phyloP scores from a whole-genome alignment of 2,329 filamentous ascomycete species.

The Cordyceps militaris region DNA sequence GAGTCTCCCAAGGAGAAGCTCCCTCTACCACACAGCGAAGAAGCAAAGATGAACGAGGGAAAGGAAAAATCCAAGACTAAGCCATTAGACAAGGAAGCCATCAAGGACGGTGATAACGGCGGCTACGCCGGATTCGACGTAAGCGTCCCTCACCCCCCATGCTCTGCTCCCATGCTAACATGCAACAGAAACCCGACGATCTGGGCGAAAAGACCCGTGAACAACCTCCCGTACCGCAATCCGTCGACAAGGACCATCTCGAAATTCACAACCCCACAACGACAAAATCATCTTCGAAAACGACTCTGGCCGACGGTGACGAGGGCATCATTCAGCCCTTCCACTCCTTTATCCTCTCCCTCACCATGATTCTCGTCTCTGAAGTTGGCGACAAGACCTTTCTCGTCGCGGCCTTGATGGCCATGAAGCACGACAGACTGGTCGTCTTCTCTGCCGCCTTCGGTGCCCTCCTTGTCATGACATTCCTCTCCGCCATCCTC shows the following conservation, averaged over 20 bases:
- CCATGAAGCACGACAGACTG: conserved; percentile 92
- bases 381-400: conserved; percentile 99
- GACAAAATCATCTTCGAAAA: conserved; percentile 20
- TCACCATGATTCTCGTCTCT: conserved; percentile 96
- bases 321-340: conserved; percentile 67
- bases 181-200: conserved; percentile 65
- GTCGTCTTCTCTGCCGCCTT: conserved; percentile 96
- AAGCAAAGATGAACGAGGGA: conserved; percentile 53
- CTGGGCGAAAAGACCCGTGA: conserved; percentile 74
- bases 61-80: conserved; percentile 34
- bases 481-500: conserved; percentile 82
- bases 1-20: conserved; percentile 80
- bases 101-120: conserved; percentile 31
- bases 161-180: neutral
- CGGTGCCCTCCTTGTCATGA: conserved; percentile 87
- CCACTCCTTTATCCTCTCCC: conserved; percentile 85
- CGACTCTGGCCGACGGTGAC: conserved; percentile 25
- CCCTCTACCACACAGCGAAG: conserved; percentile 72
- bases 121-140: conserved; percentile 32
- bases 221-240: conserved; percentile 60
- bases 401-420: conserved; percentile 93
- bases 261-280: conserved; percentile 35
- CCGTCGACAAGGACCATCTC: conserved; percentile 57
- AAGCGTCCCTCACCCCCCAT: conserved; percentile 24
- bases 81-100: conserved; percentile 30